Evolutionary conservation across 169 alveolate genomes (phyloP).

Genomic region (Eimeria necatrix): DNA sequence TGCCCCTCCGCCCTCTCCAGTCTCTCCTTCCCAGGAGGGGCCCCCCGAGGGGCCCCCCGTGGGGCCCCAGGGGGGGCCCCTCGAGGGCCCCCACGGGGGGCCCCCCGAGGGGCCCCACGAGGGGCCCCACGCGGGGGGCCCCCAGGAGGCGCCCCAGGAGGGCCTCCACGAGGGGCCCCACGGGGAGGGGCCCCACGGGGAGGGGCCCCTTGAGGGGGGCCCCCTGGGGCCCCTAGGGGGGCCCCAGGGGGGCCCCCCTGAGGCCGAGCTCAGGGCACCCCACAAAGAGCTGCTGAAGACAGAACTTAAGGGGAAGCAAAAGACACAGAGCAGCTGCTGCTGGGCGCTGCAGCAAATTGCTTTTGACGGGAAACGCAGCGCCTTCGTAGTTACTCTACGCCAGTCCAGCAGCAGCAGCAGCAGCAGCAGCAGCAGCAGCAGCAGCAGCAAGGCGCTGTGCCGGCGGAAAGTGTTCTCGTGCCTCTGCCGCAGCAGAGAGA

Average conservation of each 20-base stretch:
- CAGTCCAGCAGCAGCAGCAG: conserved; percentile 16
- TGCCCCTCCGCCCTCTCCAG: conserved; percentile 46
- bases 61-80: no score
- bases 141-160: background rate
- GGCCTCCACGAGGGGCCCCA: background rate
- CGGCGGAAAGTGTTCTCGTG: conserved; percentile 21
- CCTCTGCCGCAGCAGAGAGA: conserved; percentile 40
- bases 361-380: conserved; percentile 53
- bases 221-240: background rate
- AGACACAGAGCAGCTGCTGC: background rate
- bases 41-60: no score
- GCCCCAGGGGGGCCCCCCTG: background rate
- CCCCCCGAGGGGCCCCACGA: no score
- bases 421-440: background rate
- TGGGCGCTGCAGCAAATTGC: conserved; percentile 44
- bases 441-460: background rate
- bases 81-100: no score
- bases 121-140: no score
- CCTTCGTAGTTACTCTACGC: conserved; percentile 24
- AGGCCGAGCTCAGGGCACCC: background rate
- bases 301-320: no score
- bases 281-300: no score
- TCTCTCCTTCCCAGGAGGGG: background rate
- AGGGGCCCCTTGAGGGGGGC: conserved; percentile 43
- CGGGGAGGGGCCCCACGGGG: background rate